Percentiles rank a stretch among this genome's conserved stretches.
phyloP scores from a whole-genome alignment of 139 green algal genomes.

The Closterium sp. region DNA sequence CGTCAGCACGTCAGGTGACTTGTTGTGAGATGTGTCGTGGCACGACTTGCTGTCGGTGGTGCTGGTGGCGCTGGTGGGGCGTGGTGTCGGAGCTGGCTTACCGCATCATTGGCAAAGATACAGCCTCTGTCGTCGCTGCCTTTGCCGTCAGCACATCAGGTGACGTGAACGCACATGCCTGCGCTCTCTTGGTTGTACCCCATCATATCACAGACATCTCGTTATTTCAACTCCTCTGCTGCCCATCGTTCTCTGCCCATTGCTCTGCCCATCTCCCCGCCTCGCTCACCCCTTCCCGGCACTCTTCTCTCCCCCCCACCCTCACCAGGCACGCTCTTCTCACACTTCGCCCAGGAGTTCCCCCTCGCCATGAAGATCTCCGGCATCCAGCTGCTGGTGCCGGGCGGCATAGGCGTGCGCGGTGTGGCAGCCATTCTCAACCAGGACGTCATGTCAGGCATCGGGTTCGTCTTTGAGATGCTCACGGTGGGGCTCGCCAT shows the following conservation, averaged over 20 bases:
- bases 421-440: constrained; percentile 25
- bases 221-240: not conserved
- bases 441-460: constrained; percentile 23
- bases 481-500: constrained; percentile 32
- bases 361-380: constrained; percentile 26
- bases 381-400: constrained; percentile 37
- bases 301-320: not conserved
- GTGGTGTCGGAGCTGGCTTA: constrained; percentile 12
- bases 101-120: not conserved
- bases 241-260: not conserved
- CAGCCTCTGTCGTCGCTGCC: constrained; percentile 3
- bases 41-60: constrained; percentile 27
- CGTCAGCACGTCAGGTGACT: constrained; percentile 15
- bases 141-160: constrained; percentile 7
- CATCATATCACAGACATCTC: not conserved
- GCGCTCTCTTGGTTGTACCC: not conserved
- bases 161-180: not conserved
- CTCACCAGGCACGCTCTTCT: constrained; percentile 29
- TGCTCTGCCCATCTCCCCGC: not conserved
- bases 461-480: constrained; percentile 43
- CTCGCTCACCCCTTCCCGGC: not conserved
- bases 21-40: constrained; percentile 1
- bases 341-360: constrained; percentile 11
- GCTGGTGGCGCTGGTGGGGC: not conserved
- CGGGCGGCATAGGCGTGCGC: constrained; percentile 32